Conservation (phyloP, 164 flowering plant species). For the Umbilicus rupestris region DNA sequence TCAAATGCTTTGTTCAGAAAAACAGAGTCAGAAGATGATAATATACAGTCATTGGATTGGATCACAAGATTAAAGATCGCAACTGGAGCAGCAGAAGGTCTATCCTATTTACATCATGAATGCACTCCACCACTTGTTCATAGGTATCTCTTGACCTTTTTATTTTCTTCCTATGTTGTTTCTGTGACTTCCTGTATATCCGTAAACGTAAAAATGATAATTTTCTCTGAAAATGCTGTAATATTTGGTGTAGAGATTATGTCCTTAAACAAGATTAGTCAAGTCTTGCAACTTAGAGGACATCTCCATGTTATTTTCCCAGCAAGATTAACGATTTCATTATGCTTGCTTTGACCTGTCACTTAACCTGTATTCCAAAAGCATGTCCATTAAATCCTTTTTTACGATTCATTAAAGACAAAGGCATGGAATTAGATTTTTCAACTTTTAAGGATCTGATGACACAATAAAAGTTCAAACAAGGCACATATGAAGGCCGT, state of each 20-base stretch:
- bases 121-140: slow-evolving; percentile 80
- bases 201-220: background rate
- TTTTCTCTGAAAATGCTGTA: background rate
- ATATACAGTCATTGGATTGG: slow-evolving; percentile 88
- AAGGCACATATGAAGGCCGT: background rate
- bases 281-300: background rate
- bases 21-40: slow-evolving; percentile 40
- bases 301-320: background rate
- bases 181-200: background rate
- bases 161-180: background rate
- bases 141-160: slow-evolving; percentile 34
- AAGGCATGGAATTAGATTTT: background rate
- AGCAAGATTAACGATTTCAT: background rate
- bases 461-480: no score
- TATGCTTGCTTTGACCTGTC: no score
- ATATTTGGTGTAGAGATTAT: background rate
- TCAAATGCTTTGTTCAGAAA: slow-evolving; percentile 61
- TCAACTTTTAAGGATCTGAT: background rate
- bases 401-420: background rate
- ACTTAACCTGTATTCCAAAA: background rate
- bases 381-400: background rate
- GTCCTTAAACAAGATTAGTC: background rate
- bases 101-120: slow-evolving; percentile 79
- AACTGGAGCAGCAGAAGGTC: slow-evolving; percentile 82
- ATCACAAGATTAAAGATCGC: slow-evolving; percentile 93